Conservation (phyloP, 345 rosid genomes). For the Cardamine occulta region DNA sequence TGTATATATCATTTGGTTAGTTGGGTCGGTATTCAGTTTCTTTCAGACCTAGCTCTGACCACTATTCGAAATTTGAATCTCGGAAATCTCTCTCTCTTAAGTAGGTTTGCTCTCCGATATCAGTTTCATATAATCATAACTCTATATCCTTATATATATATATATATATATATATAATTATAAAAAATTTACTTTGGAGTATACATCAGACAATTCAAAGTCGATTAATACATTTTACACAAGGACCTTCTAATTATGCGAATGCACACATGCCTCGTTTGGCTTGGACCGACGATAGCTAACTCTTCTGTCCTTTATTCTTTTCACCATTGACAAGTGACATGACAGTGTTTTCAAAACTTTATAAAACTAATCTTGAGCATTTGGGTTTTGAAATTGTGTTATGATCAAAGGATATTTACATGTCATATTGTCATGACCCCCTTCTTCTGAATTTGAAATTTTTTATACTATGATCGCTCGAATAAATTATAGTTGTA, state of each 20-base stretch:
- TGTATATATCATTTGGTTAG: not conserved
- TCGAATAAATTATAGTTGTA: not conserved
- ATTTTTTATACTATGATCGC: not conserved
- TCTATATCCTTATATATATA: not conserved
- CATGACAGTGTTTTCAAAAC: slow-evolving; percentile 23
- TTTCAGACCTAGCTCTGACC: not conserved
- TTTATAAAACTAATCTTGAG: not conserved
- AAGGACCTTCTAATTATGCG: slow-evolving; percentile 6
- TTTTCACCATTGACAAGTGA: slow-evolving; percentile 34
- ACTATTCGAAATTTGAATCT: not conserved
- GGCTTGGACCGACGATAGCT: slow-evolving; percentile 45
- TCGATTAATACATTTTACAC: not conserved
- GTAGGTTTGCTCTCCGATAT: not conserved
- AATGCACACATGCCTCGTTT: slow-evolving; percentile 33
- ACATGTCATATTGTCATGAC: slow-evolving; percentile 7
- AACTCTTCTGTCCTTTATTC: slow-evolving; percentile 39
- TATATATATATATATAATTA: too few species aligned
- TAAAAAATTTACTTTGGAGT: not conserved
- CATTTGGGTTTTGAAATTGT: slow-evolving; percentile 14
- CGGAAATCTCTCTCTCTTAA: not conserved
- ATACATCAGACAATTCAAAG: not conserved
- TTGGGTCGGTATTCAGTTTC: slow-evolving; percentile 12
- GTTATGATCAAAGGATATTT: slow-evolving; percentile 26
- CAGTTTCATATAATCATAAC: not conserved
- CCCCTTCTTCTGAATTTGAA: not conserved